Percentiles rank a stretch among this genome's conserved stretches.
phyloP scores from a whole-genome alignment of 2,329 filamentous ascomycete genomes.

The Ophiostoma himal-ulmi region DNA sequence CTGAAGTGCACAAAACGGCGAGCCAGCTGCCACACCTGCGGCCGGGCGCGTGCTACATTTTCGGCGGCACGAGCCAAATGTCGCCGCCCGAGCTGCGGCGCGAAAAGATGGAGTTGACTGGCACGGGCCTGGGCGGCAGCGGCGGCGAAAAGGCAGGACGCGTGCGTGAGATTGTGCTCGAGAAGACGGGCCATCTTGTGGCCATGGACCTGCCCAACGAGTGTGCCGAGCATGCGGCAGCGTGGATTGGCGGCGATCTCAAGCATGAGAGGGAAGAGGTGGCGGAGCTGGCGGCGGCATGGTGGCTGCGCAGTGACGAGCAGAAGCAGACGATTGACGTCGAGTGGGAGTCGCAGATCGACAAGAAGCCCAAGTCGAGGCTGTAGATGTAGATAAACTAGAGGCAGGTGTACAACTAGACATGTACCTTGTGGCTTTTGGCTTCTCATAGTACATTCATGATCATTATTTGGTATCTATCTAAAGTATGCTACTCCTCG shows the following conservation, averaged over 20 bases:
- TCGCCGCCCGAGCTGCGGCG: slow-evolving; percentile 45
- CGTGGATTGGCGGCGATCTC: slow-evolving; percentile 55
- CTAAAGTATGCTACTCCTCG: slow-evolving; percentile 6
- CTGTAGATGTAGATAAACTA: slow-evolving; percentile 15
- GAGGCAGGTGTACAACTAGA: background rate
- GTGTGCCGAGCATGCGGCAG: slow-evolving; percentile 56
- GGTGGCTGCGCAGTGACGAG: slow-evolving; percentile 43
- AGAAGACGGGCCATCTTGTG: slow-evolving; percentile 69
- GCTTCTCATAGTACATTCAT: background rate
- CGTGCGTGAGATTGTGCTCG: slow-evolving; percentile 60
- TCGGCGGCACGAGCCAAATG: slow-evolving; percentile 56
- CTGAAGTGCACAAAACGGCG: slow-evolving; percentile 56
- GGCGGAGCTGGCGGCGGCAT: slow-evolving; percentile 47
- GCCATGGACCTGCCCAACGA: slow-evolving; percentile 70
- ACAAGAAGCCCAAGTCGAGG: slow-evolving; percentile 17
- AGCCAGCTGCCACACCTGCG: slow-evolving; percentile 53
- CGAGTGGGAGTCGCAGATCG: slow-evolving; percentile 40
- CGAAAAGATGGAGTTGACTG: slow-evolving; percentile 60
- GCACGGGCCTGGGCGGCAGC: slow-evolving; percentile 60
- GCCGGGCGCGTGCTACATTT: slow-evolving; percentile 63
- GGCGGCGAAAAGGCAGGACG: slow-evolving; percentile 58
- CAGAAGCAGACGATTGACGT: slow-evolving; percentile 54
- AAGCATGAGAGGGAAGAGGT: slow-evolving; percentile 53
- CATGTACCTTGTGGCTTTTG: background rate
- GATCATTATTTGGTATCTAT: slow-evolving; percentile 8